Evolutionary conservation across 2,329 filamentous ascomycete genomes (phyloP).

Genomic region (Apiospora malaysiana): DNA sequence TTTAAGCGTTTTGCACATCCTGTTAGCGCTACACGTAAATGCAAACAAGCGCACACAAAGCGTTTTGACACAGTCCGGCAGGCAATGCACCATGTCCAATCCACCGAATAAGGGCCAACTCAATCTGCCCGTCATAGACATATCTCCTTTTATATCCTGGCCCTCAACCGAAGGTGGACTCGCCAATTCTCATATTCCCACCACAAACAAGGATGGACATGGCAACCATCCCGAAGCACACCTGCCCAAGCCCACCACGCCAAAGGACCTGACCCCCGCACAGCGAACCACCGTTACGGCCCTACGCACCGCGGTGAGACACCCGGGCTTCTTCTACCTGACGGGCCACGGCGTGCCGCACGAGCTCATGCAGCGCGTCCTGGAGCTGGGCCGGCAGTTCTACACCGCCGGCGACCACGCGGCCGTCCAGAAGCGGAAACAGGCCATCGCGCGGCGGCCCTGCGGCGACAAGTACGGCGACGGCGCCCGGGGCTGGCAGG

Average conservation of each 20-base stretch:
- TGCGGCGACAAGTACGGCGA: slow-evolving; percentile 15
- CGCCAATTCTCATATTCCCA: background rate
- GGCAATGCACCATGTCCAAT: background rate
- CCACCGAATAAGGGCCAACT: background rate
- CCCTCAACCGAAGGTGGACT: background rate
- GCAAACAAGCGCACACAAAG: background rate
- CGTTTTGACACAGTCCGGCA: background rate
- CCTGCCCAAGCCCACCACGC: background rate
- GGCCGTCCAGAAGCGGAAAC: background rate
- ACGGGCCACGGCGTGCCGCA: slow-evolving; percentile 10
- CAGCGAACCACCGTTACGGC: slow-evolving; percentile 14
- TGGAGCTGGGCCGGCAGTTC: slow-evolving; percentile 6
- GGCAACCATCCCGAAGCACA: background rate
- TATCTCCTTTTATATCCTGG: slow-evolving; percentile 19
- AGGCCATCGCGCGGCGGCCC: background rate
- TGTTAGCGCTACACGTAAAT: background rate
- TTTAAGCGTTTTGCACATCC: background rate
- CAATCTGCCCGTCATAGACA: slow-evolving; percentile 20
- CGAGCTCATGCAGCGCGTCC: slow-evolving; percentile 16
- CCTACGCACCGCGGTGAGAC: slow-evolving; percentile 9
- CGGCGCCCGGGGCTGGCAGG: slow-evolving; percentile 22
- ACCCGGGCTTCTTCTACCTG: slow-evolving; percentile 22
- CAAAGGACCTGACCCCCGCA: background rate
- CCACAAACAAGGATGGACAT: background rate
- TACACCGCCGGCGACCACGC: background rate